phyloP scores from a whole-genome alignment of 106 monocot genomes.

The Dendrobium officinale region DNA sequence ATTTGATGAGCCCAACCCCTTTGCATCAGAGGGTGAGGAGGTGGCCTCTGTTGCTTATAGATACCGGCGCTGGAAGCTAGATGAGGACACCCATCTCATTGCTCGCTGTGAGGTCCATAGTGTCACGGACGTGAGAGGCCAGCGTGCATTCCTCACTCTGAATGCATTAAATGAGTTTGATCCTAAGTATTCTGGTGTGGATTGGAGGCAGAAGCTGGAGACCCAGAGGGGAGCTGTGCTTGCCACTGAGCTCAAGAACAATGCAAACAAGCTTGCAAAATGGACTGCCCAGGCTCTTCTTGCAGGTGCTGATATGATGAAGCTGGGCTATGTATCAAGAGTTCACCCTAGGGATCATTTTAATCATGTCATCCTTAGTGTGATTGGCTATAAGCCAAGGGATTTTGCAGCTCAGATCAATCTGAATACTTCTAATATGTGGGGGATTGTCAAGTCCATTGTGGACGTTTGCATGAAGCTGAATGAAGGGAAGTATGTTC shows the following conservation, averaged over 20 bases:
- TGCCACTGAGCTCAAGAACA: conserved; percentile 96
- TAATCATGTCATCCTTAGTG: conserved; percentile 85
- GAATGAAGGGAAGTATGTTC: conserved; percentile 90
- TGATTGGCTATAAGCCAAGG: conserved; percentile 80
- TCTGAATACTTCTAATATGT: conserved; percentile 88
- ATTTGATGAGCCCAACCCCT: conserved; percentile 89
- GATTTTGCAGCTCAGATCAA: conserved; percentile 97
- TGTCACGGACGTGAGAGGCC: conserved; percentile 60
- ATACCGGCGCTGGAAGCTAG: conserved; percentile 94
- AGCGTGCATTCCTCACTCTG: conserved; percentile 68
- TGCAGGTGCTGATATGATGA: conserved; percentile 89
- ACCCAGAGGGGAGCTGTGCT: conserved; percentile 96
- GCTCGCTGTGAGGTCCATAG: conserved; percentile 89
- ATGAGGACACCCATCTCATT: conserved; percentile 66
- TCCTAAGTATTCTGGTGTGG: conserved; percentile 78
- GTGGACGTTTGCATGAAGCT: conserved; percentile 97
- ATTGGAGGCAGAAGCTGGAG: conserved; percentile 98
- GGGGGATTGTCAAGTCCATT: conserved; percentile 96
- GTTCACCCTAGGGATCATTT: conserved; percentile 73
- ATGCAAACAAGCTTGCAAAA: conserved; percentile 87
- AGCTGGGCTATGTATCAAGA: conserved; percentile 87
- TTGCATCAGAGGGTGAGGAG: conserved; percentile 71
- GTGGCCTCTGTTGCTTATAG: conserved; percentile 78
- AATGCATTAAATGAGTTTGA: conserved; percentile 97
- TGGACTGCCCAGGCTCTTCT: conserved; percentile 96